Percentiles rank a stretch among this genome's conserved stretches.
These are phyloP conservation scores for Syzygium malaccense DNA, from an alignment of 441 rosid genomes.

Conservation along the genomic window DNA sequence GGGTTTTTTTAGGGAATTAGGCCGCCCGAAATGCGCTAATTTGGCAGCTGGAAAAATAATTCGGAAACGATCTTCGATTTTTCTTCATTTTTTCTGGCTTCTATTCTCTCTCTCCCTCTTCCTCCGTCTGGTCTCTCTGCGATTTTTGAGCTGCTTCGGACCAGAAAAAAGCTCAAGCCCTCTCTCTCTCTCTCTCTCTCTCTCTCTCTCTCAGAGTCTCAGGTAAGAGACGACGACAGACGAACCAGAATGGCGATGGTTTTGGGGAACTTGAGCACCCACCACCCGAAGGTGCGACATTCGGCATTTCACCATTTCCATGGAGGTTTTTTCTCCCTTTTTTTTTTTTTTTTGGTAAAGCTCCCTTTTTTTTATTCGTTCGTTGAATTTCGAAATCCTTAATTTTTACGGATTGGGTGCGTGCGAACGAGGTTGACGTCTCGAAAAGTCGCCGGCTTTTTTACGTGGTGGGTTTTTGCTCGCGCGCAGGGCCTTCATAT, in stretches of 20 bases:
- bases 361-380: background rate
- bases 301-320: background rate
- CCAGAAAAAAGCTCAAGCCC: background rate
- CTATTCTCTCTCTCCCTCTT: background rate
- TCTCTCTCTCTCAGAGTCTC: background rate
- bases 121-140: too few relatives aligned
- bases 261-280: conserved; percentile 26
- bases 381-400: background rate
- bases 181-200: background rate
- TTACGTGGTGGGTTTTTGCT: background rate
- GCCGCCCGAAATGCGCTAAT: background rate
- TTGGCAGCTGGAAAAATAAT: background rate
- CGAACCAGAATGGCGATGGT: conserved; percentile 40
- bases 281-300: conserved; percentile 36
- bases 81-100: conserved; percentile 18
- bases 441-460: background rate
- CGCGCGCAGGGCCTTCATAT: conserved; percentile 27
- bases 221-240: background rate
- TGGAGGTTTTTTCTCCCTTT: background rate
- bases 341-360: too few relatives aligned
- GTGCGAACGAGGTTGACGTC: background rate
- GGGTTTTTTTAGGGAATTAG: too few relatives aligned
- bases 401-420: background rate
- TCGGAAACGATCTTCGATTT: background rate
- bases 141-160: background rate